A percentile compares a stretch with the other conserved stretches of the same genome.
These are phyloP conservation scores for Hymenoscyphus albidus DNA, from an alignment of 2,329 filamentous ascomycete genomes.

Conservation along the genomic window DNA sequence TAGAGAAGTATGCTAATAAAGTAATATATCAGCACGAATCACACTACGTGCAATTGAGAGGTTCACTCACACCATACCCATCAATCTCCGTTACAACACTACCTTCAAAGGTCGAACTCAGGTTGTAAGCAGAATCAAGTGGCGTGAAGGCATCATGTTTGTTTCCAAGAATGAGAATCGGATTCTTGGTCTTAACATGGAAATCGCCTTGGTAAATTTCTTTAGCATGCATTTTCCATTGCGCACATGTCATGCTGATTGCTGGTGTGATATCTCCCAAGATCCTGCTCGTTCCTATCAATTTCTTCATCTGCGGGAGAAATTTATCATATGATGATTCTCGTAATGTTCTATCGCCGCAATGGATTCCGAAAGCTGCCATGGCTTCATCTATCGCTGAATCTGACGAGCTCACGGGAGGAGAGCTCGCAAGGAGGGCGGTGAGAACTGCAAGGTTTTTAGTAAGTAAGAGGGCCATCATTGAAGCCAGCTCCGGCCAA, in stretches of 20 bases:
- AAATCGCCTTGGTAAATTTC: slow-evolving; percentile 13
- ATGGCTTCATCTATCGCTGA: not conserved
- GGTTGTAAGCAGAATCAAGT: slow-evolving; percentile 13
- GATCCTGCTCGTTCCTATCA: slow-evolving; percentile 12
- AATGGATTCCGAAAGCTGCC: not conserved
- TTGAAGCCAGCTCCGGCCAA: not conserved
- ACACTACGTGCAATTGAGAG: not conserved
- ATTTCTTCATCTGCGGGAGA: slow-evolving; percentile 8
- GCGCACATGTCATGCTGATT: slow-evolving; percentile 6
- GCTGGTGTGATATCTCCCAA: slow-evolving; percentile 5
- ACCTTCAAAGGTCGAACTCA: slow-evolving; percentile 14
- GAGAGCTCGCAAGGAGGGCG: not conserved
- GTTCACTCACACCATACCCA: slow-evolving; percentile 14
- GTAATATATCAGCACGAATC: not conserved
- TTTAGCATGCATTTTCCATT: slow-evolving; percentile 15
- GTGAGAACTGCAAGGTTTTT: not conserved
- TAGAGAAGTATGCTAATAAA: slow-evolving; percentile 3
- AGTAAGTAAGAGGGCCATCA: not conserved
- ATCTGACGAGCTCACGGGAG: not conserved
- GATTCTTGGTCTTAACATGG: slow-evolving; percentile 12
- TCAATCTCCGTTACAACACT: slow-evolving; percentile 14
- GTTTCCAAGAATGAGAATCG: slow-evolving; percentile 15
- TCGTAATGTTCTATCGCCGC: not conserved
- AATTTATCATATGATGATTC: slow-evolving; percentile 1
- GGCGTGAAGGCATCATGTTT: slow-evolving; percentile 13